Evolutionary conservation across 1,284 basidiomycete species (phyloP).

Genomic region (Phellinidium pouzarii): DNA sequence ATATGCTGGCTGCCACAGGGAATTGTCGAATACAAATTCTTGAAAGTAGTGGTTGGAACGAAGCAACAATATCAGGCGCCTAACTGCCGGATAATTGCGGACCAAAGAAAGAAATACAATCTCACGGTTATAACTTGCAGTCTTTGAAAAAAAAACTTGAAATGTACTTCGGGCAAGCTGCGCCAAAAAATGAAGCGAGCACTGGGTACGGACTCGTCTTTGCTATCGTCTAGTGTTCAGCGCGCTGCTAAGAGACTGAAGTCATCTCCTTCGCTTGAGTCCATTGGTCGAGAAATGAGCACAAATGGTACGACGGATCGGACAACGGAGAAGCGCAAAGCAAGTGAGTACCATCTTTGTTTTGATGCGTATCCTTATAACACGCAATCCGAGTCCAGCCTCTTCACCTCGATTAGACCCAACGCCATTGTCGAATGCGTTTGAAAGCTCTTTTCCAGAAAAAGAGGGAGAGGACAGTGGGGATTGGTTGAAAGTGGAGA

Average conservation of each 20-base stretch:
- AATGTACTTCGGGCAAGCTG: constrained; percentile 10
- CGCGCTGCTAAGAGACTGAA: constrained; percentile 8
- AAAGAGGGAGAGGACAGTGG: background rate
- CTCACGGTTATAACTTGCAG: too few relatives aligned
- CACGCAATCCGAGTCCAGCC: background rate
- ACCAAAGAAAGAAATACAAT: too few relatives aligned
- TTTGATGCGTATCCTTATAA: background rate
- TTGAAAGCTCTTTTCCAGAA: background rate
- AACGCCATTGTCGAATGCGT: background rate
- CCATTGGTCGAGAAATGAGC: background rate
- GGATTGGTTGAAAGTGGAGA: constrained; percentile 1
- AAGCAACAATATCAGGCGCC: too few relatives aligned
- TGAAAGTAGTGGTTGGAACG: too few relatives aligned
- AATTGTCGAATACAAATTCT: too few relatives aligned
- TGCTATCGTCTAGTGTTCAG: background rate
- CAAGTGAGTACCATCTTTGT: background rate
- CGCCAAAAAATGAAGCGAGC: constrained; percentile 4
- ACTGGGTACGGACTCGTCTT: background rate
- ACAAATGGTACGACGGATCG: background rate
- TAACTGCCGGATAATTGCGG: too few relatives aligned
- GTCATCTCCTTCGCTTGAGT: too few relatives aligned
- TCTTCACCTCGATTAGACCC: background rate
- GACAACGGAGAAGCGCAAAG: background rate
- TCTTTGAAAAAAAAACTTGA: too few relatives aligned
- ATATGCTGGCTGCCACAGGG: too few relatives aligned